Evolutionary conservation across 176 grass and related monocot species (phyloP).

Genomic region (Avena insularis): DNA sequence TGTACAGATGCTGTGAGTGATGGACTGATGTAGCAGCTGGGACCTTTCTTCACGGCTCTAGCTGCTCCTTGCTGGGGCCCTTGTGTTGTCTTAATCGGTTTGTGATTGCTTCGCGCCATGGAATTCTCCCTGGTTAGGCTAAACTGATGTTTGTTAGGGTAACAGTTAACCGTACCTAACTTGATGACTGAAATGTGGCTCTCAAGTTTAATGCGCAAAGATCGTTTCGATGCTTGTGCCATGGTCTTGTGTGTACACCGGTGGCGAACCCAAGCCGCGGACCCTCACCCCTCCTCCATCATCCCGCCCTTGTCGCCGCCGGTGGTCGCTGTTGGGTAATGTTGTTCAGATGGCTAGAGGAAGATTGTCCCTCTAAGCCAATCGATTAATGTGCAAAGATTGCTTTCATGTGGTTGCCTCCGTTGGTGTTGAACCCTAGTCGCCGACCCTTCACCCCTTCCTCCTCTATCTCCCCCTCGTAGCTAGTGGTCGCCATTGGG

Average conservation of each 20-base stretch:
- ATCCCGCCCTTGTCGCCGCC: too few species aligned
- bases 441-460: too few species aligned
- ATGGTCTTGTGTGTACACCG: neutral
- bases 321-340: neutral
- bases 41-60: slow-evolving; percentile 61
- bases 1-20: neutral
- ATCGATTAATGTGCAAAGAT: neutral
- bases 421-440: too few species aligned
- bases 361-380: neutral
- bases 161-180: slow-evolving; percentile 38
- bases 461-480: too few species aligned
- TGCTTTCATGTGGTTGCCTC: too few species aligned
- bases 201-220: neutral
- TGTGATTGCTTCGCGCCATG: neutral
- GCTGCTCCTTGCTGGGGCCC: slow-evolving; percentile 28
- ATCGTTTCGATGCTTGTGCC: neutral
- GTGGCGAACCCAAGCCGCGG: neutral
- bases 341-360: neutral
- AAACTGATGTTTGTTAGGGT: neutral
- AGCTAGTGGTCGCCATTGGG: too few species aligned
- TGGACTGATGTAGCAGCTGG: slow-evolving; percentile 25
- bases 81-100: neutral
- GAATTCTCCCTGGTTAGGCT: slow-evolving; percentile 24
- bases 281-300: neutral
- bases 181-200: neutral